Evolutionary conservation across 352 stramenopile genomes (phyloP).

Genomic region (Pythium phragmitis): DNA sequence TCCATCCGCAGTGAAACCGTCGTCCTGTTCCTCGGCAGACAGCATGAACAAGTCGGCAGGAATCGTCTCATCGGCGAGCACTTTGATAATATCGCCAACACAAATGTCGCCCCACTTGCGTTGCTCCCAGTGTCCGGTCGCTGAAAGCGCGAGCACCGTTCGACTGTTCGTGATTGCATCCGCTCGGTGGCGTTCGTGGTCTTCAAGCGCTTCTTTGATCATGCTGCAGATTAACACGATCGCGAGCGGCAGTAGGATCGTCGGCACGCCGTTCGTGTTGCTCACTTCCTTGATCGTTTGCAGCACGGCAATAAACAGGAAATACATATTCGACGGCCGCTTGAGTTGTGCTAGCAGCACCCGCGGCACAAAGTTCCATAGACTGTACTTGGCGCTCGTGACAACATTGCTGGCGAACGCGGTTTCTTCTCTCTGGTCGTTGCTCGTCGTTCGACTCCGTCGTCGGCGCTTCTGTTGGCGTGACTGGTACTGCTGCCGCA

Average conservation of each 20-base stretch:
- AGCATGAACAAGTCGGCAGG: slow-evolving; percentile 76
- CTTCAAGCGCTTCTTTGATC: slow-evolving; percentile 84
- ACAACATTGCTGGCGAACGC: slow-evolving; percentile 67
- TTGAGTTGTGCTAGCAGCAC: slow-evolving; percentile 74
- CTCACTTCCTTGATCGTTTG: slow-evolving; percentile 83
- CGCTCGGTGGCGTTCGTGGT: slow-evolving; percentile 72
- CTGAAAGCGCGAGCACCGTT: slow-evolving; percentile 47
- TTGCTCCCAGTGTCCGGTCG: slow-evolving; percentile 44
- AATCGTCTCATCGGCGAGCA: slow-evolving; percentile 62
- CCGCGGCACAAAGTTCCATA: slow-evolving; percentile 72
- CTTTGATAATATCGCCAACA: slow-evolving; percentile 83
- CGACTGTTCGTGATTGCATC: slow-evolving; percentile 73
- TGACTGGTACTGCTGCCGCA: not conserved
- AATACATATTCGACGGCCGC: slow-evolving; percentile 84
- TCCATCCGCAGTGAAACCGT: slow-evolving; percentile 30
- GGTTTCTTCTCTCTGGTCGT: slow-evolving; percentile 15
- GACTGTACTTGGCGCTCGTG: slow-evolving; percentile 80
- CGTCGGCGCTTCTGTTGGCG: slow-evolving; percentile 4
- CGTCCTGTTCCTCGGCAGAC: slow-evolving; percentile 46
- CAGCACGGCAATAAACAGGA: slow-evolving; percentile 82
- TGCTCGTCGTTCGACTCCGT: slow-evolving; percentile 18
- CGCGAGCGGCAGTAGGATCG: slow-evolving; percentile 66
- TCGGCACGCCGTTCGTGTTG: slow-evolving; percentile 85
- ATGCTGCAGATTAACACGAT: slow-evolving; percentile 81
- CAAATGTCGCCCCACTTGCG: slow-evolving; percentile 62